Conservation (phyloP, 306 rosid species). For the Quercus rubra region DNA sequence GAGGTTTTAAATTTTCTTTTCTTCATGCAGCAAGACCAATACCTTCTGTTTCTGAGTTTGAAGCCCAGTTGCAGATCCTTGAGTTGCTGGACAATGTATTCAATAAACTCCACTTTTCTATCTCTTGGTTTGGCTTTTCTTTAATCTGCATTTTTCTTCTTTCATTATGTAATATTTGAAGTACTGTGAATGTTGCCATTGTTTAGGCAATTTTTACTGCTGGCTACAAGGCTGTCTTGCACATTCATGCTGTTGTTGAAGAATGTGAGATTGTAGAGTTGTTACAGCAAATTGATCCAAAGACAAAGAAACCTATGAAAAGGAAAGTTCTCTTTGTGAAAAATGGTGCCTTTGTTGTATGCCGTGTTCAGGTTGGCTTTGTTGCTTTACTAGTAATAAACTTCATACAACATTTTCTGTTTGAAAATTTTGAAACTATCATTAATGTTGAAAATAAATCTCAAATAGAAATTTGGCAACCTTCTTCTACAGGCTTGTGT, state of each 20-base stretch:
- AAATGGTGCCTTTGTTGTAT: slow-evolving; percentile 76
- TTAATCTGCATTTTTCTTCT: neutral
- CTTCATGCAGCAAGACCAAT: slow-evolving; percentile 69
- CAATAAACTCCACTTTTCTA: neutral
- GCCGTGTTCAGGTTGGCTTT: slow-evolving; percentile 84
- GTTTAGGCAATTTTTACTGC: slow-evolving; percentile 97
- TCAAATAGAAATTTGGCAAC: neutral
- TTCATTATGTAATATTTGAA: slow-evolving; percentile 12
- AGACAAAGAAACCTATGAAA: slow-evolving; percentile 81
- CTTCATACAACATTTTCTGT: neutral
- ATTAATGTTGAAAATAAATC: neutral
- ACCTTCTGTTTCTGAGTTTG: slow-evolving; percentile 65
- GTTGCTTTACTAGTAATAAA: neutral
- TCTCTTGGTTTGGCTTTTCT: neutral
- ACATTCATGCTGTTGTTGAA: slow-evolving; percentile 88
- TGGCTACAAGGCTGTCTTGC: slow-evolving; percentile 96
- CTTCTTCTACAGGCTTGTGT: neutral
- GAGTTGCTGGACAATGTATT: slow-evolving; percentile 91
- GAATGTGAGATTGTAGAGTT: slow-evolving; percentile 98
- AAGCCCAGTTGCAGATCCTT: slow-evolving; percentile 83
- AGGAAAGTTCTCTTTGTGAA: slow-evolving; percentile 86
- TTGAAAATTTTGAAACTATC: neutral
- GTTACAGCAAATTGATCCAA: slow-evolving; percentile 84
- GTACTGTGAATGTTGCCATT: slow-evolving; percentile 3
- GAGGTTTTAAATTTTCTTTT: slow-evolving; percentile 7